A percentile compares a stretch with the other conserved stretches of the same genome.
phyloP scores from a whole-genome alignment of 1,284 basidiomycete species.

The Trichosporon coremiiforme region DNA sequence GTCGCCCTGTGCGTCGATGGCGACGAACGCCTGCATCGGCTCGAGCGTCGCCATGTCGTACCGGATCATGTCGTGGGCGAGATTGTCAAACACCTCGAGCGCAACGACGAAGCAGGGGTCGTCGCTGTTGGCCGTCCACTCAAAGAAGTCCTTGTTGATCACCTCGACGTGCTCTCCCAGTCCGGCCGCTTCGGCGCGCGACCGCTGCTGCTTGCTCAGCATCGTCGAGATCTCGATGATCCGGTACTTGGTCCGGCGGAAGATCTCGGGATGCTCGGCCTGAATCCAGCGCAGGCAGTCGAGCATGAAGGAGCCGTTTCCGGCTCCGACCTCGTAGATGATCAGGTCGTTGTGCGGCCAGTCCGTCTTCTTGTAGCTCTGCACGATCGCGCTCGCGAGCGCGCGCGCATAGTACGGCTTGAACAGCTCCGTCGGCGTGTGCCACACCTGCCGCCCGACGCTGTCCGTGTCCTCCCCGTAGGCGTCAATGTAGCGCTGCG shows the following conservation, averaged over 20 bases:
- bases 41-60: slow-evolving; percentile 76
- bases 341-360: slow-evolving; percentile 94
- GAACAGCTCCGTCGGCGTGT: slow-evolving; percentile 97
- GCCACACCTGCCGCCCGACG: slow-evolving; percentile 92
- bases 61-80: slow-evolving; percentile 92
- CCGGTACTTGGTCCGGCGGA: slow-evolving; percentile 76
- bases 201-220: slow-evolving; percentile 71
- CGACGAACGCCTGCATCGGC: slow-evolving; percentile 82
- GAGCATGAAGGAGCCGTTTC: slow-evolving; percentile 89
- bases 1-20: slow-evolving; percentile 79
- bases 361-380: slow-evolving; percentile 88
- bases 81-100: slow-evolving; percentile 96
- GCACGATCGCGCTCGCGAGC: slow-evolving; percentile 81
- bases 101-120: slow-evolving; percentile 91
- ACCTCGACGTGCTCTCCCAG: slow-evolving; percentile 72
- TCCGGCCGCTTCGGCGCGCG: slow-evolving; percentile 61
- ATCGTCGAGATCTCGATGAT: slow-evolving; percentile 91
- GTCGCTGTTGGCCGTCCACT: slow-evolving; percentile 71
- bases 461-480: slow-evolving; percentile 59
- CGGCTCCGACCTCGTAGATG: slow-evolving; percentile 96
- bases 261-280: slow-evolving; percentile 82
- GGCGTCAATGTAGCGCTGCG: slow-evolving; percentile 66
- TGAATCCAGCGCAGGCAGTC: slow-evolving; percentile 82
- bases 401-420: slow-evolving; percentile 96
- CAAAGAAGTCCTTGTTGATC: slow-evolving; percentile 80